These are phyloP conservation scores for Madurella fahalii DNA, from an alignment of 2,329 filamentous ascomycete species.

Conservation along the genomic window DNA sequence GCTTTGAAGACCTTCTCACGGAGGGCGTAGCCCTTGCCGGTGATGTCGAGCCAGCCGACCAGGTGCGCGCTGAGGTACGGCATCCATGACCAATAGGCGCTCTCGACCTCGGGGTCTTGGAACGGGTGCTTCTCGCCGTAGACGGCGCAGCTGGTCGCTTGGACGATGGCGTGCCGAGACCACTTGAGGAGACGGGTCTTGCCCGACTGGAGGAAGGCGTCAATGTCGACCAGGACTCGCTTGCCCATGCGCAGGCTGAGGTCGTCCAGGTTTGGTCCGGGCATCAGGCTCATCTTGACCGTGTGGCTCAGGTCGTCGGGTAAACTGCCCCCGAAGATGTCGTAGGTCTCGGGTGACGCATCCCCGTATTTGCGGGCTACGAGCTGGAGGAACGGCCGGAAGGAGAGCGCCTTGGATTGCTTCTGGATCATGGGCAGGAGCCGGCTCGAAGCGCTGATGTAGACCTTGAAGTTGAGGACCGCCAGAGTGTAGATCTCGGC, in stretches of 20 bases:
- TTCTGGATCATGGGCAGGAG: constrained; percentile 27
- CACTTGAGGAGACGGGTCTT: constrained; percentile 3
- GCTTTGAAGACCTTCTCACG: background rate
- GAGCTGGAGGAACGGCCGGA: constrained; percentile 28
- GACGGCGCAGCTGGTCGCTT: constrained; percentile 15
- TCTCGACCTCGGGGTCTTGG: constrained; percentile 16
- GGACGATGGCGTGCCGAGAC: constrained; percentile 12
- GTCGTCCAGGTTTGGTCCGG: constrained; percentile 19
- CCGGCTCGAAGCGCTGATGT: constrained; percentile 25
- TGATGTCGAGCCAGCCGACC: background rate
- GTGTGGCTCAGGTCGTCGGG: background rate
- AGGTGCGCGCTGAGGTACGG: background rate
- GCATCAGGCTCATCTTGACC: constrained; percentile 10
- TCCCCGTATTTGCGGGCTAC: constrained; percentile 9
- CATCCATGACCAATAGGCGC: constrained; percentile 10
- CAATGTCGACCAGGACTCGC: constrained; percentile 10
- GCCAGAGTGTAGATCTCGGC: constrained; percentile 29
- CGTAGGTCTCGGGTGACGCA: constrained; percentile 5
- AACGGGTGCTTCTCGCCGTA: constrained; percentile 19
- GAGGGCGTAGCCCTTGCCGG: background rate
- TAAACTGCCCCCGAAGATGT: background rate
- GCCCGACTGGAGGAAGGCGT: constrained; percentile 7
- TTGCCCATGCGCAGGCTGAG: constrained; percentile 19
- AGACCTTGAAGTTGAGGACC: constrained; percentile 29
- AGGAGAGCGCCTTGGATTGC: constrained; percentile 25